Conservation (phyloP, 73 alveolate species). For the Paramecium sonneborni region DNA sequence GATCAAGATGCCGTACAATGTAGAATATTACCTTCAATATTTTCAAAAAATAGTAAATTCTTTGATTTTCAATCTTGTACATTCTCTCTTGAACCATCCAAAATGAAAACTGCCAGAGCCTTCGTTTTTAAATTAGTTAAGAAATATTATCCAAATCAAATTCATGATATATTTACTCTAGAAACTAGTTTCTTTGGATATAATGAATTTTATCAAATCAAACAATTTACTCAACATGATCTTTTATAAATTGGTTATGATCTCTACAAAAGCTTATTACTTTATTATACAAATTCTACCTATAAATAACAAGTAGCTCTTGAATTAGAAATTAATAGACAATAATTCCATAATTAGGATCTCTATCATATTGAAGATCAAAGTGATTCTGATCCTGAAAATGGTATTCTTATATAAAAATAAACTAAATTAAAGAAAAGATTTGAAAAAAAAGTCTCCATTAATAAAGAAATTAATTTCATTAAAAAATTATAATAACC, state of each 20-base stretch:
- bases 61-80: slow-evolving; percentile 52
- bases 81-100: slow-evolving; percentile 57
- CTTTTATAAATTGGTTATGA: not conserved
- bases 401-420: not conserved
- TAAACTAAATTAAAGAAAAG: not conserved
- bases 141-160: not conserved
- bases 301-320: not conserved
- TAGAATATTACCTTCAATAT: slow-evolving; percentile 57
- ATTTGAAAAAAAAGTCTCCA: not conserved
- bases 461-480: not conserved
- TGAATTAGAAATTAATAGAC: not conserved
- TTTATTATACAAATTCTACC: not conserved
- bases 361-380: not conserved
- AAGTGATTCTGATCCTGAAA: slow-evolving; percentile 27
- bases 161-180: slow-evolving; percentile 56
- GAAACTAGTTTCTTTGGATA: slow-evolving; percentile 67
- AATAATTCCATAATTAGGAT: not conserved
- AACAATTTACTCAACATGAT: not conserved
- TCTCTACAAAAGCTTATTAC: not conserved
- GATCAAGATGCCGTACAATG: slow-evolving; percentile 22
- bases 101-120: slow-evolving; percentile 68
- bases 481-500: not conserved
- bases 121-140: not conserved
- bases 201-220: not conserved
- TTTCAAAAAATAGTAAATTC: not conserved